Evolutionary conservation across 495 filamentous ascomycete genomes (phyloP).

Genomic region (Penicillium odoratum): DNA sequence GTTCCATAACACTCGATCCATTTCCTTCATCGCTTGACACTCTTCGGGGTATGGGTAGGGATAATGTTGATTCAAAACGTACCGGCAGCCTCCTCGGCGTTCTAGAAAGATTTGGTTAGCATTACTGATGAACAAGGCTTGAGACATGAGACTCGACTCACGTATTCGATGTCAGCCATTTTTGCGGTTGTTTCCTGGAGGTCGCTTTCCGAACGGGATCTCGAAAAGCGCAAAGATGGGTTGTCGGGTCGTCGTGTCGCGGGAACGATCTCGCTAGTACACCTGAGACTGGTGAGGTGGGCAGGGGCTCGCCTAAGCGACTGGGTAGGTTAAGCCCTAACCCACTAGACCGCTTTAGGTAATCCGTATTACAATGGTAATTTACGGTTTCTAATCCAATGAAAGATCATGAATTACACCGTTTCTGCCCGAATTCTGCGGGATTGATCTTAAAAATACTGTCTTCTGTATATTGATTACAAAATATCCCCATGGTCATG

Average conservation of each 20-base stretch:
- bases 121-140: conserved; percentile 1
- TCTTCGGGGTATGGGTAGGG: conserved; percentile 12
- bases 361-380: conserved; percentile 6
- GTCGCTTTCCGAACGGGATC: conserved; percentile 52
- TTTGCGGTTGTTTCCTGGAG: conserved; percentile 59
- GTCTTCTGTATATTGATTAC: not conserved
- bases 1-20: conserved; percentile 9
- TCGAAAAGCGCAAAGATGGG: conserved; percentile 53
- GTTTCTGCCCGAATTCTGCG: not conserved
- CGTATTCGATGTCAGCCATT: conserved; percentile 94
- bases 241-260: conserved; percentile 51
- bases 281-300: conserved; percentile 40
- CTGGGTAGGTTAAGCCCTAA: conserved; percentile 47
- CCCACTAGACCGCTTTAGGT: conserved; percentile 33
- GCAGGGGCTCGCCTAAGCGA: conserved; percentile 50
- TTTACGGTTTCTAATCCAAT: conserved; percentile 6
- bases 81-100: conserved; percentile 94
- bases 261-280: conserved; percentile 37
- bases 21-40: conserved; percentile 6
- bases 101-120: conserved; percentile 57
- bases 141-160: conserved; percentile 50
- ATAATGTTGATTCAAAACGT: conserved; percentile 40
- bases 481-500: not conserved
- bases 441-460: not conserved
- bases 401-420: not conserved